Evolutionary conservation across 2,329 filamentous ascomycete genomes (phyloP).

Genomic region (Ophiocordyceps camponoti-saundersi): DNA sequence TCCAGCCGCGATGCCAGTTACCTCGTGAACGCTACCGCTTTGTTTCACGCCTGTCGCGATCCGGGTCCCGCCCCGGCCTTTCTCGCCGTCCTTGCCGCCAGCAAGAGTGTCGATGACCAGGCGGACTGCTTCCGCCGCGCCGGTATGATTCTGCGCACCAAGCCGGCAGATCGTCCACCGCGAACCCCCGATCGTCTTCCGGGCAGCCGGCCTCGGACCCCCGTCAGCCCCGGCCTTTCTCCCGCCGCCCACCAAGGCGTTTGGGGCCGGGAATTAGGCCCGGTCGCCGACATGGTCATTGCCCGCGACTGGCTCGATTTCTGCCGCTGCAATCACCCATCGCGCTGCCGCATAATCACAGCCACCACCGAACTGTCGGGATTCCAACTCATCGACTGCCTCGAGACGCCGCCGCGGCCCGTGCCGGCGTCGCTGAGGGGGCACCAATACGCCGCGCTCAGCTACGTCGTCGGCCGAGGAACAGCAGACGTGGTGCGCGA

Average conservation of each 20-base stretch:
- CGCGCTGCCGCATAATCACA: conserved; percentile 12
- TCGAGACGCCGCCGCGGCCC: conserved; percentile 12
- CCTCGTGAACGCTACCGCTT: conserved; percentile 12
- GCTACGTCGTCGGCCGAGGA: conserved; percentile 16
- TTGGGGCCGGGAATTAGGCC: conserved; percentile 16
- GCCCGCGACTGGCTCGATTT: conserved; percentile 16
- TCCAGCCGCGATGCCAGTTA: conserved; percentile 18
- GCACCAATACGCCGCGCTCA: conserved; percentile 15
- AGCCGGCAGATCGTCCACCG: conserved; percentile 6
- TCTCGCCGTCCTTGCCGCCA: conserved; percentile 16
- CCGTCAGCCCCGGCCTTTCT: not conserved
- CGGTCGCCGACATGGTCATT: conserved; percentile 12
- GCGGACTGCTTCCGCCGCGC: conserved; percentile 15
- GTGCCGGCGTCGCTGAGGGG: conserved; percentile 10
- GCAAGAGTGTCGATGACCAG: conserved; percentile 10
- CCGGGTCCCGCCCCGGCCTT: conserved; percentile 13
- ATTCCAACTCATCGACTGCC: conserved; percentile 17
- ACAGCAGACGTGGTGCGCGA: conserved; percentile 13
- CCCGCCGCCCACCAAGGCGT: conserved; percentile 14
- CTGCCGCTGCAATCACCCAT: conserved; percentile 15
- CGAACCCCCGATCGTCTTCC: not conserved
- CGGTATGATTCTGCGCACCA: conserved; percentile 16
- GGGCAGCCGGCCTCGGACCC: not conserved
- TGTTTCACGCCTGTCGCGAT: conserved; percentile 14
- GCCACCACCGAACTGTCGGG: conserved; percentile 9